These are phyloP conservation scores for Dictyostelium brefeldianum DNA, from an alignment of 78 protist species.

Conservation along the genomic window DNA sequence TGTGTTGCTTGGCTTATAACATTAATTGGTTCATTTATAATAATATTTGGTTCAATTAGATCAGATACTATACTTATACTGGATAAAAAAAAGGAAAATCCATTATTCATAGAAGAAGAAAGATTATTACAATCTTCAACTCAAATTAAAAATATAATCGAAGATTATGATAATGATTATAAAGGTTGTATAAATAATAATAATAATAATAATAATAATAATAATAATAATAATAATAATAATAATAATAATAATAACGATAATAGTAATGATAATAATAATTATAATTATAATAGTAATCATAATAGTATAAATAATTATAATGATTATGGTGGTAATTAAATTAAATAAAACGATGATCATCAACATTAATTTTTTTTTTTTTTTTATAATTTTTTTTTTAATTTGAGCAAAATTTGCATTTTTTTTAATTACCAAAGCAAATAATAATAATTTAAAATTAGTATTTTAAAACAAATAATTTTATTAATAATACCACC, in stretches of 20 bases:
- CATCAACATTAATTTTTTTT: too few species aligned
- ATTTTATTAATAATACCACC: neutral
- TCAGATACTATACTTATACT: constrained; percentile 23
- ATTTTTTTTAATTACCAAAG: too few species aligned
- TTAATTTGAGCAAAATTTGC: neutral
- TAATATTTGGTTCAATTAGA: constrained; percentile 37
- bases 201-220: neutral
- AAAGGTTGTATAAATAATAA: neutral
- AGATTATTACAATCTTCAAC: constrained; percentile 25
- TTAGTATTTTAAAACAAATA: neutral
- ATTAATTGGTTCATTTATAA: constrained; percentile 41
- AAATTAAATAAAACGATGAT: too few species aligned
- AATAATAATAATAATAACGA: neutral
- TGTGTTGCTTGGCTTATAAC: constrained; percentile 33
- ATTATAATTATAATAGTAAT: neutral
- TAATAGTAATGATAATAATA: neutral
- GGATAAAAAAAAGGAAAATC: constrained; percentile 22
- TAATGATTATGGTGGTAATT: neutral
- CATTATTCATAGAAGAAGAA: constrained; percentile 23
- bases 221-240: neutral
- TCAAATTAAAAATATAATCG: constrained; percentile 1
- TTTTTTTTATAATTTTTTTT: neutral
- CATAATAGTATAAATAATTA: neutral
- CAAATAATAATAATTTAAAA: neutral
- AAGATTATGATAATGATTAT: neutral